These are phyloP conservation scores for Pseudozyma pruni DNA, from an alignment of 1,284 basidiomycete genomes.

Conservation along the genomic window DNA sequence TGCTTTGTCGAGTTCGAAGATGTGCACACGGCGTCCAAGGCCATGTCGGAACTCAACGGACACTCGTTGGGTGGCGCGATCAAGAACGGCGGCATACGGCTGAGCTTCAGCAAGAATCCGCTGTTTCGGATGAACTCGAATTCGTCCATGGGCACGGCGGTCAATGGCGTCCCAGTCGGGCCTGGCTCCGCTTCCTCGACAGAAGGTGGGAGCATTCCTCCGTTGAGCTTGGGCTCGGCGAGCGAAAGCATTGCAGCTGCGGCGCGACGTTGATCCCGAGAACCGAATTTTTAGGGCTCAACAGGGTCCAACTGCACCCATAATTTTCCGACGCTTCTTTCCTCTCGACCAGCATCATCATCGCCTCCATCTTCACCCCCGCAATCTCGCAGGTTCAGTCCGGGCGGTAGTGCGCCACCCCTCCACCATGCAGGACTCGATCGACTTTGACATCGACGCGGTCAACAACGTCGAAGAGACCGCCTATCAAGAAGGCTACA, in stretches of 20 bases:
- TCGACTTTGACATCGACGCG: slow-evolving; percentile 51
- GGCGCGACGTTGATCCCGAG: slow-evolving; percentile 24
- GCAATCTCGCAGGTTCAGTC: too few relatives aligned
- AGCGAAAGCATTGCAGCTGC: slow-evolving; percentile 35
- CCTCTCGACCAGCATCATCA: slow-evolving; percentile 39
- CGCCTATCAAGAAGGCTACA: slow-evolving; percentile 82
- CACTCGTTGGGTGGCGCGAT: slow-evolving; percentile 87
- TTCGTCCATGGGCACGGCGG: slow-evolving; percentile 35
- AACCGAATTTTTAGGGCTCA: slow-evolving; percentile 10
- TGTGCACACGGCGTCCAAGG: slow-evolving; percentile 82
- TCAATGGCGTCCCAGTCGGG: slow-evolving; percentile 8
- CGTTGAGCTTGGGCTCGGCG: slow-evolving; percentile 37
- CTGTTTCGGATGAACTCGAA: slow-evolving; percentile 57
- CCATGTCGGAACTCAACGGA: slow-evolving; percentile 90
- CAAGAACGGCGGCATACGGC: slow-evolving; percentile 86
- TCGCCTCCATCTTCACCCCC: slow-evolving; percentile 1
- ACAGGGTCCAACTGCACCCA: slow-evolving; percentile 15
- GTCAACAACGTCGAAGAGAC: slow-evolving; percentile 59
- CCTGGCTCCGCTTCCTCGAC: slow-evolving; percentile 13
- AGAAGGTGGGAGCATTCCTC: slow-evolving; percentile 3
- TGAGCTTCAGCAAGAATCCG: slow-evolving; percentile 76
- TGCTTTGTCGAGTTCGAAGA: slow-evolving; percentile 92
- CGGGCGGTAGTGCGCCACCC: too few relatives aligned
- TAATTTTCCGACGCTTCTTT: neutral
- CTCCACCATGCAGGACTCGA: slow-evolving; percentile 11